Base-by-base conservation (phyloP, 176 grass and related monocot species). In the Aegilops tauschii region DNA sequence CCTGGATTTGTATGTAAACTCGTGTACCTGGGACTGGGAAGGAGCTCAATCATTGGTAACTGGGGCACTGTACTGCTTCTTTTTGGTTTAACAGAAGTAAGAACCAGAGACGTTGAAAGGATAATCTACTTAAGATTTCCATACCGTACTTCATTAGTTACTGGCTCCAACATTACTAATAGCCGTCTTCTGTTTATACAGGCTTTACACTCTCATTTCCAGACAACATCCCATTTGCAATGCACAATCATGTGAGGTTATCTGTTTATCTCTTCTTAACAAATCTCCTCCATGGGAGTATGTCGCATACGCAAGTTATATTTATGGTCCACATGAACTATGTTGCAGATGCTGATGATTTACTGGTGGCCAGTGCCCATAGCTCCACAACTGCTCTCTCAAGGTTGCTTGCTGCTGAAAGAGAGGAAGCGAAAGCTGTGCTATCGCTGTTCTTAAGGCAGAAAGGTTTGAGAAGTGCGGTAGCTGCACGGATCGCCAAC, bases 361-460 rank as follows among this genome's bases (percentile, higher is more conserved):
- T 89, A 61, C 30, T 66, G 75, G 61, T 82, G 78, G 20, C 83
- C 71, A 67, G 80, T 74, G 18, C 62, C n/a, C 89, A 76, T 8
- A 80, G 79, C 80, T 87, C 91, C 59, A 25, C 84, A 0, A 58
- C 84, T 71, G 86, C 91, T 78, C 82, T 79, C 8, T 92, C 92
- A 56, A 95, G 93, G 71, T 84, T 98, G 49, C 86, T 98, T 82
- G 89, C 92, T 68, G 90, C 93, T 10, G 93, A 96, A 82, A 94
- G 85, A 85, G 96, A 94, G 92, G 93, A 98, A 77, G 96, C 93
- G 56, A 98, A 98, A 76, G 96, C 96, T 64, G 93, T 98, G 73
- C 82, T 98, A 54, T 92, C 92, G 21, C 87, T 98, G 72, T 98
- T 96, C 79, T 84, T 98, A 80, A 88, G 83, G 73, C 88, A 92